Evolutionary conservation across 306 rosid genomes (phyloP).

Genomic region (Fragaria iinumae): DNA sequence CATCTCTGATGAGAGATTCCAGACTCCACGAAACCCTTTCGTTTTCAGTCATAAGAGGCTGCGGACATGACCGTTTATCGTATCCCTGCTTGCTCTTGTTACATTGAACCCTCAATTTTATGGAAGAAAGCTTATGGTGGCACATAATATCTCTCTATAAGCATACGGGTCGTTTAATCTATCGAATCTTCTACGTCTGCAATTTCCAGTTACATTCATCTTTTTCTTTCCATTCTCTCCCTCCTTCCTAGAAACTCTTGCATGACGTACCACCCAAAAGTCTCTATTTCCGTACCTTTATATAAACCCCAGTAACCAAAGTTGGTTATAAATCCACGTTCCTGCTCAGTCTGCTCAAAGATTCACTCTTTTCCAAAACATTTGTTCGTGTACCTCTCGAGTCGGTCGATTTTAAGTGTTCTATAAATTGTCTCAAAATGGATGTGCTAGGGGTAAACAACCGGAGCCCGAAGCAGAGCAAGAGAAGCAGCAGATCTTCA

Average conservation of each 20-base stretch:
- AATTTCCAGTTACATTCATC: neutral
- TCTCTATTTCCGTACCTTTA: neutral
- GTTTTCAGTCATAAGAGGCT: conserved; percentile 37
- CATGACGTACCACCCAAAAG: neutral
- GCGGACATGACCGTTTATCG: conserved; percentile 45
- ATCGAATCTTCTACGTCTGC: neutral
- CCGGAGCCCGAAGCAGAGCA: conserved; percentile 33
- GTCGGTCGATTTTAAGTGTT: neutral
- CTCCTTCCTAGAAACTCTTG: conserved; percentile 3
- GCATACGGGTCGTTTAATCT: neutral
- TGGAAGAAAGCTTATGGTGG: neutral
- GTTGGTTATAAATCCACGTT: neutral
- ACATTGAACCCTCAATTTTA: neutral
- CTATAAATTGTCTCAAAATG: neutral
- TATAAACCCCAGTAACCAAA: neutral
- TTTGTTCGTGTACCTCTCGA: neutral
- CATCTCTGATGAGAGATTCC: neutral
- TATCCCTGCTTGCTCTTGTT: neutral
- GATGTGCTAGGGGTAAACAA: conserved; percentile 29
- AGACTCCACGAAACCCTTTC: neutral
- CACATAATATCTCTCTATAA: neutral
- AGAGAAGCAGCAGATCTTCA: conserved; percentile 26
- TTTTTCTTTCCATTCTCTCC: neutral
- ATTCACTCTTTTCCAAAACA: neutral
- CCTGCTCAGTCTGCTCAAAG: neutral